Conservation (phyloP, 768 basidiomycete genomes). For the Sporobolomyces roseus region DNA sequence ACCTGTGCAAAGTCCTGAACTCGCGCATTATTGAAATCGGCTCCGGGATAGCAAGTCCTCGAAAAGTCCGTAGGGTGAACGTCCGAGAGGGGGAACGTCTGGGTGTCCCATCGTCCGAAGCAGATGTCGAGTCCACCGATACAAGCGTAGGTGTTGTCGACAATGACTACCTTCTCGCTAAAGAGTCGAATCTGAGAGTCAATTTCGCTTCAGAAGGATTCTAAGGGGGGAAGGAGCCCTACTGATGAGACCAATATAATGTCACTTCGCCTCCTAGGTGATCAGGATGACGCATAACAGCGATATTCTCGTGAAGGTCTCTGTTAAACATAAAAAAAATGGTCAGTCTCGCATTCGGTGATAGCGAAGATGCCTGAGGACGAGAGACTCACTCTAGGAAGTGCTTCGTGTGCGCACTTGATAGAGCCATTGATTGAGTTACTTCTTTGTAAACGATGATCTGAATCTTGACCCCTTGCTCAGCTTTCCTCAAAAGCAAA, state of each 20-base stretch:
- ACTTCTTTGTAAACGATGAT: conserved; percentile 92
- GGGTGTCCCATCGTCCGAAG: conserved; percentile 95
- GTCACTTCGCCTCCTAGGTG: conserved; percentile 56
- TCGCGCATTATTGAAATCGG: conserved; percentile 90
- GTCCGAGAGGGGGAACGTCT: conserved; percentile 80
- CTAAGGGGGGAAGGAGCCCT: no score
- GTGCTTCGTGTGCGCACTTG: conserved; percentile 53
- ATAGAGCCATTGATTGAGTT: conserved; percentile 72
- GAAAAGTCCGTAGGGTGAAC: conserved; percentile 81
- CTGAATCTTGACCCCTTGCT: conserved; percentile 86
- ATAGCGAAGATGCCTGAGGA: not conserved
- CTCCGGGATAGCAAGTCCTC: conserved; percentile 80
- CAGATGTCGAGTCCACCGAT: conserved; percentile 85
- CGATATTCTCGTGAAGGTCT: conserved; percentile 79
- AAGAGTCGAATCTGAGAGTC: no score
- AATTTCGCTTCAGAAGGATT: no score
- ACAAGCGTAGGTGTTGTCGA: conserved; percentile 79
- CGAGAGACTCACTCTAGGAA: no score
- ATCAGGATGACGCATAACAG: conserved; percentile 83
- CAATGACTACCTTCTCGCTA: conserved; percentile 78
- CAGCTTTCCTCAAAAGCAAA: conserved; percentile 77
- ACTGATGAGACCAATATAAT: conserved; percentile 58
- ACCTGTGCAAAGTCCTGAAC: conserved; percentile 75
- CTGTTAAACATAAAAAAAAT: no score
- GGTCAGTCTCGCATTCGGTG: not conserved